A percentile compares a stretch with the other conserved stretches of the same genome.
Conservation (phyloP, 2,329 filamentous ascomycete genomes). For the Calonectria pseudoreteaudii region DNA sequence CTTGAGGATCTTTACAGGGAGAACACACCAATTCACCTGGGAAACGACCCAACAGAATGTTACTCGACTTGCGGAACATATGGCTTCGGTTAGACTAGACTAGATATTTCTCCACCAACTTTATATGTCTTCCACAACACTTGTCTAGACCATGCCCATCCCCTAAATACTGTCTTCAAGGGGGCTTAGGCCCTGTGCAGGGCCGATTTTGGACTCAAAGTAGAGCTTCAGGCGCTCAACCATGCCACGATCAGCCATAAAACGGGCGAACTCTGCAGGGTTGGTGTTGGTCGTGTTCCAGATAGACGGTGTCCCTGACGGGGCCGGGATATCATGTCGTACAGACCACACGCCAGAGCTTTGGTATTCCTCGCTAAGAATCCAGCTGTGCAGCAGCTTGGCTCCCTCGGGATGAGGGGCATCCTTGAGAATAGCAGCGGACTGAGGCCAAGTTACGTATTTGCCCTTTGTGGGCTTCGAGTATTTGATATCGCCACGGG, state of each 20-base stretch:
- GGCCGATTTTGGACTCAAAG: conserved; percentile 49
- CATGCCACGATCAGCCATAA: conserved; percentile 54
- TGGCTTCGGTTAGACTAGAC: neutral
- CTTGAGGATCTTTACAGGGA: neutral
- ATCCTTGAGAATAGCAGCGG: conserved; percentile 59
- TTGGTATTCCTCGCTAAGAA: conserved; percentile 57
- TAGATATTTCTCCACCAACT: neutral
- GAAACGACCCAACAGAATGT: neutral
- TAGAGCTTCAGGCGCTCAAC: conserved; percentile 57
- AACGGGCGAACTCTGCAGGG: conserved; percentile 51
- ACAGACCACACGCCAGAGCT: conserved; percentile 46
- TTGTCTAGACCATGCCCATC: neutral
- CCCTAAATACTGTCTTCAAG: neutral
- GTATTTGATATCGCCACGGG: conserved; percentile 7
- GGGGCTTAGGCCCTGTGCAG: neutral
- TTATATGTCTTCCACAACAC: neutral
- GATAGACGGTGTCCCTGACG: conserved; percentile 39
- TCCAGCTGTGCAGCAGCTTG: conserved; percentile 61
- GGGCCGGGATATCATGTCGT: conserved; percentile 47
- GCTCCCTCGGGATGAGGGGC: conserved; percentile 62
- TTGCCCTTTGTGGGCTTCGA: conserved; percentile 42
- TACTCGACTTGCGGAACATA: neutral
- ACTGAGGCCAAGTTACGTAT: conserved; percentile 62
- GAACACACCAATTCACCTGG: neutral
- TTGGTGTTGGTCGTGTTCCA: conserved; percentile 45